Evolutionary conservation across 2,329 filamentous ascomycete species (phyloP).

Genomic region (Alternaria brassicicola): DNA sequence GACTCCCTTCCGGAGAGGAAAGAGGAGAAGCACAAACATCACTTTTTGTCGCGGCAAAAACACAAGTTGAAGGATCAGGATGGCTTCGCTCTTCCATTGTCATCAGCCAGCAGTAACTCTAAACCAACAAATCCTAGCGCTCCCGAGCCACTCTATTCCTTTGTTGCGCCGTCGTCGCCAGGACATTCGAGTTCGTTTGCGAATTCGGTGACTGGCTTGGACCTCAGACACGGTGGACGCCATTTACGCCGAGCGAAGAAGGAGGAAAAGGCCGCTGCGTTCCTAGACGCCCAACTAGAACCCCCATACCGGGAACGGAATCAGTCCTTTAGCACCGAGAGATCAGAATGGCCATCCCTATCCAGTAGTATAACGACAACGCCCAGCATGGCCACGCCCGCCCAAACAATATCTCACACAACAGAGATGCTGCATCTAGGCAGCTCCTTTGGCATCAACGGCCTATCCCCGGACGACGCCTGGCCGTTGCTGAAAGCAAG

Average conservation of each 20-base stretch:
- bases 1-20: conserved; percentile 61
- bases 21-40: conserved; percentile 75
- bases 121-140: conserved; percentile 75
- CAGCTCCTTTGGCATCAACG: conserved; percentile 55
- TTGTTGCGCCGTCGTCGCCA: conserved; percentile 75
- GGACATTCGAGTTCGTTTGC: conserved; percentile 72
- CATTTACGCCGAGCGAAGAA: conserved; percentile 76
- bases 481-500: conserved; percentile 82
- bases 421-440: conserved; percentile 54
- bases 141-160: conserved; percentile 78
- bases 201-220: conserved; percentile 81
- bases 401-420: conserved; percentile 39
- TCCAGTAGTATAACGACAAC: conserved; percentile 32
- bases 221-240: conserved; percentile 77
- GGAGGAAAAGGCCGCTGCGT: conserved; percentile 56
- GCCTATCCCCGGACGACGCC: conserved; percentile 70
- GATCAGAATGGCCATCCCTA: conserved; percentile 46
- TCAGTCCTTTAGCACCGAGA: conserved; percentile 48
- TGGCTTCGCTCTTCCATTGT: conserved; percentile 71
- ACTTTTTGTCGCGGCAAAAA: conserved; percentile 80
- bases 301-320: conserved; percentile 44
- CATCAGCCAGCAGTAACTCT: conserved; percentile 78
- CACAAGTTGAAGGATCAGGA: conserved; percentile 76
- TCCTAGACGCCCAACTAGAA: conserved; percentile 43
- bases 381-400: conserved; percentile 29